A percentile compares a stretch with the other conserved stretches of the same genome.
Evolutionary conservation across 2,329 filamentous ascomycete genomes (phyloP).

Genomic region (Alternaria brassicicola): DNA sequence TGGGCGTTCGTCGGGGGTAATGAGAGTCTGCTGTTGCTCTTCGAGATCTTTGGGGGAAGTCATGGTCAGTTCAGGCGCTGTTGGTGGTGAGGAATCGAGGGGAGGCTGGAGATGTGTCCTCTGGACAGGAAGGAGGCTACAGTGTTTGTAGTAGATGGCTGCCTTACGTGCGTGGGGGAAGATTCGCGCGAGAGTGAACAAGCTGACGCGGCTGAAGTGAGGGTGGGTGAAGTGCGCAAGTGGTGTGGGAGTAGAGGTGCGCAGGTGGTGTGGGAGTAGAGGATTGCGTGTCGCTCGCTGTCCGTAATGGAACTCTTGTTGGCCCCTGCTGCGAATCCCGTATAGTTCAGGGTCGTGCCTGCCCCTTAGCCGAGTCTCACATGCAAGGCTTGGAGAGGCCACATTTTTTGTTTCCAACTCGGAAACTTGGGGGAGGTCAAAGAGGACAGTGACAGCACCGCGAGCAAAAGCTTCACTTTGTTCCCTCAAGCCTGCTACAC

Average conservation of each 20-base stretch:
- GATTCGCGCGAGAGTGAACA: slow-evolving; percentile 15
- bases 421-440: neutral
- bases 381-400: slow-evolving; percentile 14
- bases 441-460: neutral
- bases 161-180: slow-evolving; percentile 38
- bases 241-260: slow-evolving; percentile 1
- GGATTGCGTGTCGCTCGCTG: slow-evolving; percentile 11
- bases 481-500: slow-evolving; percentile 9
- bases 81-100: slow-evolving; percentile 9
- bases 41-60: slow-evolving; percentile 35
- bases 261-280: slow-evolving; percentile 5
- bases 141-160: slow-evolving; percentile 27
- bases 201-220: slow-evolving; percentile 35
- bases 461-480: slow-evolving; percentile 4
- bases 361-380: slow-evolving; percentile 16
- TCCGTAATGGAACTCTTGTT: slow-evolving; percentile 8
- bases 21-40: slow-evolving; percentile 37
- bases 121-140: slow-evolving; percentile 5
- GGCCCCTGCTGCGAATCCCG: slow-evolving; percentile 26
- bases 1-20: slow-evolving; percentile 25
- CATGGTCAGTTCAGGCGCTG: slow-evolving; percentile 40
- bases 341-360: slow-evolving; percentile 16
- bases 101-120: slow-evolving; percentile 40
- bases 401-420: neutral
- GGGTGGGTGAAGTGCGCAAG: slow-evolving; percentile 4